A percentile compares a stretch with the other conserved stretches of the same genome.
phyloP scores from a whole-genome alignment of 2,329 filamentous ascomycete species.

The Biscogniauxia sp. region DNA sequence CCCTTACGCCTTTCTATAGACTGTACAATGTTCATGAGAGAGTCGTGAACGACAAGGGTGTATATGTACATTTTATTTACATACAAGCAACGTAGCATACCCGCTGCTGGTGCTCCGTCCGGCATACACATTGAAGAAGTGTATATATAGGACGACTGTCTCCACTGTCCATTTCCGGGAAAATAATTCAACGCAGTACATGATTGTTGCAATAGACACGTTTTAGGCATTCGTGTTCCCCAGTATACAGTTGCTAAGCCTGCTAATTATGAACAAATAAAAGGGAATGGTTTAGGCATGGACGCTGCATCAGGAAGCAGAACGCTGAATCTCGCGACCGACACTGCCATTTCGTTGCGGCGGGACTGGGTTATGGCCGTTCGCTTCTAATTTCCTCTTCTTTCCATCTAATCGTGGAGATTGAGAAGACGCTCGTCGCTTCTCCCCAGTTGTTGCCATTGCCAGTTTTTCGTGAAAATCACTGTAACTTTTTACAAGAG shows the following conservation, averaged over 20 bases:
- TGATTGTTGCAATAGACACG: neutral
- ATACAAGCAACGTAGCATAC: neutral
- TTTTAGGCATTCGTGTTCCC: neutral
- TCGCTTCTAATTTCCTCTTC: constrained; percentile 14
- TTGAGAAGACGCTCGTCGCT: constrained; percentile 13
- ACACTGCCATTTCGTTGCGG: constrained; percentile 4
- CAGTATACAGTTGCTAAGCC: neutral
- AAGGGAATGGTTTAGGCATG: neutral
- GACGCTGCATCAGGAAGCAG: neutral
- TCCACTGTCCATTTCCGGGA: too few species aligned
- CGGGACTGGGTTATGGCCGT: constrained; percentile 2
- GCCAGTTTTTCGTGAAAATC: constrained; percentile 1
- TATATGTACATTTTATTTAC: neutral
- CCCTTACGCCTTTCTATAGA: too few species aligned
- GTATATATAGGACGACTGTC: too few species aligned
- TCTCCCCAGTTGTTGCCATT: constrained; percentile 3
- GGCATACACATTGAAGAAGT: neutral
- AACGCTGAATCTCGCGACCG: neutral
- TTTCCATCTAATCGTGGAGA: constrained; percentile 7
- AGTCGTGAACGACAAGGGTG: neutral
- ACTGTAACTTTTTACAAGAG: neutral
- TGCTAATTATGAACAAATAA: neutral
- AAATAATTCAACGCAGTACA: too few species aligned
- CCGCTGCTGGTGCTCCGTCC: neutral
- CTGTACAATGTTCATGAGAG: neutral